Evolutionary conservation across 1,139 yeast genomes (phyloP), one percentile per base, ranked within the genome.

Genomic region (Yamadazyma dushanensis): DNA sequence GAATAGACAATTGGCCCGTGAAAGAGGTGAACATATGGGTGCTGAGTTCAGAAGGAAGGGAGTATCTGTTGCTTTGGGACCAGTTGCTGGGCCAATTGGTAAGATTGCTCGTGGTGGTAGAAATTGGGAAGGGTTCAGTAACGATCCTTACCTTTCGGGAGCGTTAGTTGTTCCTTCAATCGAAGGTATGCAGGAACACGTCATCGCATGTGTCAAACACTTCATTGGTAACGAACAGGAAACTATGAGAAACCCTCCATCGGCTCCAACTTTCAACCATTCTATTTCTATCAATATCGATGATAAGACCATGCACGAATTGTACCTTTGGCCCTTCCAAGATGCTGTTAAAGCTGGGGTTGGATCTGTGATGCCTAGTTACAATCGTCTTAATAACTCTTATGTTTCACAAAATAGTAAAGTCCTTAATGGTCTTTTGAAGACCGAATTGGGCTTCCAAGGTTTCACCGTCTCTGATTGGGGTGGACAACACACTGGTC

Each of bases 391-490:
- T 33, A 80, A 80, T 57, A 74, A 76, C 44, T 66, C 79, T 1
- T 72, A 76, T 45, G 75, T 78, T 3, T 78, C 84, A 53, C 80
- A 80, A 49, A 80, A 80, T 52, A 70, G 81, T 1, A 73, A 76
- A 43, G 56, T 76, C 34, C 47, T 80, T 44, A 79, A 80, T 50
- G 64, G 70, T 39, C 57, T 80, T 17, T 58, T 80, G 43, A 79
- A 79, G 51, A 78, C 72, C 35, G 84, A 80, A 56, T 59, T 78
- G 39, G 83, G 83, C 1, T 80, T 79, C 49, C 82, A 79, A 54
- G 86, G 86, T 0, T 78, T 77, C 53, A 80, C 79, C 7, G 70
- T 78, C 39, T 70, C 81, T 23, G 85, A 80, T 49, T 78, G 84
- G 83, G 78, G 76, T 21, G 84, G 80, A 3, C 77, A 73, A 42